Evolutionary conservation across 805 yeast genomes (phyloP), one percentile per base, ranked within the genome.

Genomic region (Yarrowia sp.): DNA sequence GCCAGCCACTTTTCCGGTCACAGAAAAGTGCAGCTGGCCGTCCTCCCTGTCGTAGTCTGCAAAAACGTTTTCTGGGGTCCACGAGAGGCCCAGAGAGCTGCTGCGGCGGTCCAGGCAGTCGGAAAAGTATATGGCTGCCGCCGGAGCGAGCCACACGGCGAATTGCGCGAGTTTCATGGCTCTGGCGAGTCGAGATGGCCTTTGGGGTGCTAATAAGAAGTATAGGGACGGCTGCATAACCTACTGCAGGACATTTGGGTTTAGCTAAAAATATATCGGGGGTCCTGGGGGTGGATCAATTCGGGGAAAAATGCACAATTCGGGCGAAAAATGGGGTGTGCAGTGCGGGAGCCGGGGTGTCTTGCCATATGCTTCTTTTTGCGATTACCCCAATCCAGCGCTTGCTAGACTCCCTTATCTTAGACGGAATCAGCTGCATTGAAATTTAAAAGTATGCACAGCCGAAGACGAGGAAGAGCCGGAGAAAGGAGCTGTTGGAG

Each of bases 1-100:
- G 5, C 65, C 64, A 6, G 41, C 21, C 24, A 66, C 60, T 9
- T 41, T 42, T 8, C 70, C 70, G 1, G 22, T 18, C 25, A 68
- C 63, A 6, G 36, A 18, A 14, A 63, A 49, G 19, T 27, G 38
- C 33, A 68, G 39, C 4, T 7, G 51, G 3, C 61, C 51, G 3
- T 24, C 9, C 9, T 19, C 16, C 13, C 22, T 19, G 32, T 41
- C 39, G 31, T 31, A 56, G 24, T 22, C 29, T 16, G 51, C 61
- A 21, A 32, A 22, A n/a, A 56, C 29, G 18, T 22, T n/a, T 19
- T 56, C 22, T n/a, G 61, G 60, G 16, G 13, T 19, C 60, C 60
- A 53, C 8, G 24, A 16, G 2, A 38, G 46, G 13, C 29, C 42
- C 21, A 6, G 5, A 10, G 9, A 6, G 21, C n/a, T 10, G 35